These are phyloP conservation scores for Brasilioporus rufonigricans DNA, from an alignment of 768 basidiomycete species.

Conservation along the genomic window DNA sequence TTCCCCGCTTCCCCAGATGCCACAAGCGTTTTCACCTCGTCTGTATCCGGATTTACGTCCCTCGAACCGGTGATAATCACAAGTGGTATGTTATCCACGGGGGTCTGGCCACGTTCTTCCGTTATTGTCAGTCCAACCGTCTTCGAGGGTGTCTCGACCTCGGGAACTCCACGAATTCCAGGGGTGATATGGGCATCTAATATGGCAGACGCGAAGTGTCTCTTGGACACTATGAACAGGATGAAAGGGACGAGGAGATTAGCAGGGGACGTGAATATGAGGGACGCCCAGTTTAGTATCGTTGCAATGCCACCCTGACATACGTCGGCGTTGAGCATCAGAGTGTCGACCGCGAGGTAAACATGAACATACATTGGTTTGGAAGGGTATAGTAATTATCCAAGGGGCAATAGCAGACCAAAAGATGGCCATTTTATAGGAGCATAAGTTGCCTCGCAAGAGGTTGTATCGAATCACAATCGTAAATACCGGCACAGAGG, in stretches of 20 bases:
- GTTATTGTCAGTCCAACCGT: background rate
- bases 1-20: conserved; percentile 2
- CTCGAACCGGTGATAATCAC: conserved; percentile 19
- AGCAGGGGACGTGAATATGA: conserved; percentile 21
- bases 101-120: background rate
- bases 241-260: conserved; percentile 25
- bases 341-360: background rate
- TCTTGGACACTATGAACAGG: conserved; percentile 19
- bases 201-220: conserved; percentile 18
- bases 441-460: conserved; percentile 23
- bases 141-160: background rate
- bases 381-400: conserved; percentile 24
- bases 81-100: conserved; percentile 14
- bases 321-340: background rate
- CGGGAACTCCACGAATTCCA: background rate
- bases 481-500: conserved; percentile 23
- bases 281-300: conserved; percentile 26
- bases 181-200: conserved; percentile 14
- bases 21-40: conserved; percentile 3
- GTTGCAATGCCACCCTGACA: conserved; percentile 12
- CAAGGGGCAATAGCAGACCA: conserved; percentile 25
- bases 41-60: background rate
- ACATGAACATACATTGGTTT: conserved; percentile 19
- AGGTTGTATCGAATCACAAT: conserved; percentile 28
- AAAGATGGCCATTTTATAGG: conserved; percentile 22